A percentile compares a stretch with the other conserved stretches of the same genome.
Conservation (phyloP, 2,329 filamentous ascomycete genomes). For the Aspergillus bombycis region DNA sequence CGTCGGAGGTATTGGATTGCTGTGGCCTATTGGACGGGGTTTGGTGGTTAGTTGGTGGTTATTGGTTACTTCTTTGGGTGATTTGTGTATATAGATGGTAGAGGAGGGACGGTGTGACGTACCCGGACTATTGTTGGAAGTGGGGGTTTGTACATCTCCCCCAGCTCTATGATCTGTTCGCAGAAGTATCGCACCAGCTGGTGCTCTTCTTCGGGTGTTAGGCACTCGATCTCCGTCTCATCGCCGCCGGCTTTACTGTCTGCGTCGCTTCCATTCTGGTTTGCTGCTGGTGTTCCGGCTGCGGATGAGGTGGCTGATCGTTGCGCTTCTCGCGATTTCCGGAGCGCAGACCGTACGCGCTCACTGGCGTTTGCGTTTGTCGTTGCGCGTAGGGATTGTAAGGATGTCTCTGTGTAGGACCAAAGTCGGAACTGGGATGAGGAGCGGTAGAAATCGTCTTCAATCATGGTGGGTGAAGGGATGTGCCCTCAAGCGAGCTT, state of each 20-base stretch:
- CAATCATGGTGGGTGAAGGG: slow-evolving; percentile 62
- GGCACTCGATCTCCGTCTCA: slow-evolving; percentile 67
- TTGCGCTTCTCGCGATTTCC: slow-evolving; percentile 46
- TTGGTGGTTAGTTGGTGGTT: neutral
- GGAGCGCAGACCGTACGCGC: slow-evolving; percentile 62
- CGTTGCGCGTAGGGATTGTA: slow-evolving; percentile 71
- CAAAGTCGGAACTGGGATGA: slow-evolving; percentile 90
- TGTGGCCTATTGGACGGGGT: slow-evolving; percentile 59
- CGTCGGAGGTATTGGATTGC: slow-evolving; percentile 87
- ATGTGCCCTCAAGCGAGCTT: neutral
- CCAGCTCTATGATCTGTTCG: slow-evolving; percentile 60
- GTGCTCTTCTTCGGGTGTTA: slow-evolving; percentile 82
- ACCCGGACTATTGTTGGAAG: slow-evolving; percentile 65
- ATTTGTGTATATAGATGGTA: neutral
- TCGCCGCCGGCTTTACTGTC: slow-evolving; percentile 34
- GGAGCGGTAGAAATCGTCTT: slow-evolving; percentile 87
- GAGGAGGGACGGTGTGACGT: slow-evolving; percentile 23
- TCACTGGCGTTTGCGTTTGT: slow-evolving; percentile 81
- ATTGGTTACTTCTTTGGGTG: neutral
- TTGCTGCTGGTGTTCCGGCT: slow-evolving; percentile 34
- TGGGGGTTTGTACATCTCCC: slow-evolving; percentile 59
- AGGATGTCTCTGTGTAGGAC: slow-evolving; percentile 79
- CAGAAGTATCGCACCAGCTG: slow-evolving; percentile 81
- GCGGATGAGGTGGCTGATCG: slow-evolving; percentile 37
- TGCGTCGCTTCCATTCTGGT: slow-evolving; percentile 32